phyloP scores from a whole-genome alignment of 441 rosid genomes.

The Breynia disticha region DNA sequence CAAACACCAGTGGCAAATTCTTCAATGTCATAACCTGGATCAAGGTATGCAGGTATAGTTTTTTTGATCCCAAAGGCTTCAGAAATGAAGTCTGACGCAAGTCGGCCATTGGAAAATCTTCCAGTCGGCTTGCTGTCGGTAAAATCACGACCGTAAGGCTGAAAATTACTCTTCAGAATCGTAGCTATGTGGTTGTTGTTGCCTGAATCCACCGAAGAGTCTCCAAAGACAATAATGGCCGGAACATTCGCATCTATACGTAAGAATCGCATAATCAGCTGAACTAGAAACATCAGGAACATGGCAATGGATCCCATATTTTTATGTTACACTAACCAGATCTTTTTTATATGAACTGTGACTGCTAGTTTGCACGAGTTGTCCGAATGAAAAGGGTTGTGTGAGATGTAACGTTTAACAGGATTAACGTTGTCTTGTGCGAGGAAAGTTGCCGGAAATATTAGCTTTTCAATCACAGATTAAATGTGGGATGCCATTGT shows the following conservation, averaged over 20 bases:
- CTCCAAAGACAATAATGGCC: slow-evolving; percentile 62
- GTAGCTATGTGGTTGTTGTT: slow-evolving; percentile 55
- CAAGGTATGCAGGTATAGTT: slow-evolving; percentile 51
- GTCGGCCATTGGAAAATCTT: slow-evolving; percentile 63
- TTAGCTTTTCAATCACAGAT: slow-evolving; percentile 1
- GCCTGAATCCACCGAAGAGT: slow-evolving; percentile 71
- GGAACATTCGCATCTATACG: slow-evolving; percentile 23
- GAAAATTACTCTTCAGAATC: slow-evolving; percentile 39
- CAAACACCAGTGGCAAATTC: slow-evolving; percentile 64
- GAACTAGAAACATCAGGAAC: slow-evolving; percentile 16
- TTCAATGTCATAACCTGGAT: slow-evolving; percentile 41
- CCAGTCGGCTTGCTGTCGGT: slow-evolving; percentile 46
- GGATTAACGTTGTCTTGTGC: too few relatives aligned
- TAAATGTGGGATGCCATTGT: slow-evolving; percentile 6
- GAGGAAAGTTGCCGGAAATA: too few relatives aligned
- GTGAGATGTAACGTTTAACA: too few relatives aligned
- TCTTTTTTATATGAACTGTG: too few relatives aligned
- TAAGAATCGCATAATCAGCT: slow-evolving; percentile 27
- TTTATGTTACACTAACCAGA: too few relatives aligned
- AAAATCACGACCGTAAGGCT: slow-evolving; percentile 68
- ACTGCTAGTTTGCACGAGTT: too few relatives aligned
- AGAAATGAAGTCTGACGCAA: slow-evolving; percentile 49
- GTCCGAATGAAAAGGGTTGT: too few relatives aligned
- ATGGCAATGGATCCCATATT: background rate
- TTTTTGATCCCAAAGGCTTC: slow-evolving; percentile 51